Evolutionary conservation across 108 stramenopile genomes (phyloP).

Genomic region (Mayamaea pseudoterrestris): DNA sequence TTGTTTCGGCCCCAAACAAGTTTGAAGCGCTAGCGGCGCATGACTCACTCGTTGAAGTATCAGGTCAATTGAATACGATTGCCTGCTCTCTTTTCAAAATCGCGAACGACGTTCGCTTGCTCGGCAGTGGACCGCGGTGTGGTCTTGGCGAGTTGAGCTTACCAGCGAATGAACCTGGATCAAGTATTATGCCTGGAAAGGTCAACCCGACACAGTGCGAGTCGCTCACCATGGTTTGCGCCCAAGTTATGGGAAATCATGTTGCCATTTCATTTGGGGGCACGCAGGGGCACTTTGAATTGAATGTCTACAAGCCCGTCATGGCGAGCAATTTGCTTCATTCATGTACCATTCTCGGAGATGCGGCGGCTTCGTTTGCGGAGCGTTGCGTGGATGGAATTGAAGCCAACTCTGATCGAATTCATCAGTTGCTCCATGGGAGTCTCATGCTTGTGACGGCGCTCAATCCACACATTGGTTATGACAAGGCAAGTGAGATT

Average conservation of each 20-base stretch:
- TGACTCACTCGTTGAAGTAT: conserved; percentile 88
- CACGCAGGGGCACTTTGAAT: conserved; percentile 94
- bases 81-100: conserved; percentile 91
- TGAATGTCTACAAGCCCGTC: conserved; percentile 98
- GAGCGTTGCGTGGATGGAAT: conserved; percentile 85
- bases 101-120: conserved; percentile 91
- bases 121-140: conserved; percentile 92
- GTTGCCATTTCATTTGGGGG: conserved; percentile 87
- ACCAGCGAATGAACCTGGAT: conserved; percentile 97
- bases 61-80: conserved; percentile 85
- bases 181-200: conserved; percentile 99
- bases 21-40: conserved; percentile 97
- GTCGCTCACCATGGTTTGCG: conserved; percentile 97
- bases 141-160: conserved; percentile 90
- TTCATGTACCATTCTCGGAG: conserved; percentile 89
- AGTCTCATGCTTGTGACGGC: conserved; percentile 97
- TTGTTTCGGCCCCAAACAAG: conserved; percentile 92
- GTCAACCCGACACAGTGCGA: conserved; percentile 95
- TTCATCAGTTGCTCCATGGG: conserved; percentile 77
- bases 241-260: conserved; percentile 98
- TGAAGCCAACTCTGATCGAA: conserved; percentile 69
- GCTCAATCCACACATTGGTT: conserved; percentile 96
- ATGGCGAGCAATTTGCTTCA: conserved; percentile 89
- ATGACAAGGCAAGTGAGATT: conserved; percentile 93
- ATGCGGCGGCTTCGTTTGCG: conserved; percentile 76